phyloP scores from a whole-genome alignment of 768 basidiomycete genomes.

The Podaxis sp. region DNA sequence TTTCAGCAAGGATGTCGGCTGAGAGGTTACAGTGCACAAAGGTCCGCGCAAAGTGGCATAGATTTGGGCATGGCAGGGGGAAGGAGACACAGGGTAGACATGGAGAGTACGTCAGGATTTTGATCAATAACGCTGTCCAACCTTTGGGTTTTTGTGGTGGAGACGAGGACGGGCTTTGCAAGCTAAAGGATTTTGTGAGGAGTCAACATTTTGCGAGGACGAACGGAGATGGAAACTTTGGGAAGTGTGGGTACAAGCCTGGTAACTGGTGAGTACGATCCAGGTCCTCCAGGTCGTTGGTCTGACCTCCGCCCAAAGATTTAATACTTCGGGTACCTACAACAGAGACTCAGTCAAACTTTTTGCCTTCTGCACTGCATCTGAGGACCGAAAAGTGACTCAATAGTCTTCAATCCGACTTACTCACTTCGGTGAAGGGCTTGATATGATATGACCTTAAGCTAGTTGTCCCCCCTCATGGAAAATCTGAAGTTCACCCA shows the following conservation, averaged over 20 bases:
- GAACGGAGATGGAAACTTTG: conserved; percentile 72
- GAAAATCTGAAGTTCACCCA: too few species aligned
- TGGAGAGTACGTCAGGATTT: conserved; percentile 60
- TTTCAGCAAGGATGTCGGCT: conserved; percentile 71
- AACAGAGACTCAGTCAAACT: too few species aligned
- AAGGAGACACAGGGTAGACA: background rate
- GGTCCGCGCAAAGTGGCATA: background rate
- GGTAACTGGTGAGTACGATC: background rate
- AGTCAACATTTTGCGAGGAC: conserved; percentile 69
- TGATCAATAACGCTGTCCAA: conserved; percentile 76
- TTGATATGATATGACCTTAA: too few species aligned
- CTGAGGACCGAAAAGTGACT: too few species aligned
- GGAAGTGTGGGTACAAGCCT: conserved; percentile 41
- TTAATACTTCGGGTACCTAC: too few species aligned
- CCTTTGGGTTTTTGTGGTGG: conserved; percentile 62
- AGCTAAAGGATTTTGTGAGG: conserved; percentile 60
- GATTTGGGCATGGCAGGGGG: background rate
- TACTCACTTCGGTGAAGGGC: too few species aligned
- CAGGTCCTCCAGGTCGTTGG: too few species aligned
- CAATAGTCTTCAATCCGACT: too few species aligned
- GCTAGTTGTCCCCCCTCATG: too few species aligned
- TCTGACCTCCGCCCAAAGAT: too few species aligned
- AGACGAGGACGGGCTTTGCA: conserved; percentile 56
- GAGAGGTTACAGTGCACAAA: conserved; percentile 56
- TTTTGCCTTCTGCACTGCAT: too few species aligned